Conservation (phyloP, 129 eudicot species). For the Silybum marianum region DNA sequence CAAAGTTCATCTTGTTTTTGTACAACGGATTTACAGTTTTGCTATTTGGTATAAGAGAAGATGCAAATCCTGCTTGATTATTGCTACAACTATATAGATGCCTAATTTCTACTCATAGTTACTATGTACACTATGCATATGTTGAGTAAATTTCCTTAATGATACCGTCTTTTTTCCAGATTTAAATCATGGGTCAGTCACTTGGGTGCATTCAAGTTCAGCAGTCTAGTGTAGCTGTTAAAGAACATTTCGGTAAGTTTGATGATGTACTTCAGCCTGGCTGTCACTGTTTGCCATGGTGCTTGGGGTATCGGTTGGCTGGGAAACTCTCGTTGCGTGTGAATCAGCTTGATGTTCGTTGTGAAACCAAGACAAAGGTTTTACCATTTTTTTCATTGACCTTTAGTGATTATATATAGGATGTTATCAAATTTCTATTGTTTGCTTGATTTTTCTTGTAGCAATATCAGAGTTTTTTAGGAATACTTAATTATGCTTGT, state of each 20-base stretch:
- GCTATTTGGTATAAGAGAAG: neutral
- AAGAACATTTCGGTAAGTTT: constrained; percentile 67
- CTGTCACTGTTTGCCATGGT: constrained; percentile 80
- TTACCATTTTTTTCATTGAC: constrained; percentile 3
- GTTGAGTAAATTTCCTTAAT: neutral
- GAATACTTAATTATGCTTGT: too few relatives aligned
- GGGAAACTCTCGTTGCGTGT: constrained; percentile 63
- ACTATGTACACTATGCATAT: neutral
- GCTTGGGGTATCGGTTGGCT: constrained; percentile 57
- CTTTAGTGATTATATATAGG: neutral
- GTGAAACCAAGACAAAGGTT: constrained; percentile 86
- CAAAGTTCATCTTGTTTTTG: neutral
- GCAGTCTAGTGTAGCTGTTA: constrained; percentile 68
- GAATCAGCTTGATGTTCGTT: constrained; percentile 73
- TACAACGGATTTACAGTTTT: neutral
- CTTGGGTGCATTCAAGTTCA: constrained; percentile 67
- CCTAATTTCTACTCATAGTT: constrained; percentile 15
- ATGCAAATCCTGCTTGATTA: neutral
- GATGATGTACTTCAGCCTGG: constrained; percentile 67
- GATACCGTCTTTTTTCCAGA: constrained; percentile 9
- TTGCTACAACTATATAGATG: neutral
- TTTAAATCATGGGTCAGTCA: constrained; percentile 55
- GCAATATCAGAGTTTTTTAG: too few relatives aligned
- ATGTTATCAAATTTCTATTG: neutral
- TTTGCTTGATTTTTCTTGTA: neutral